Conservation (phyloP, 108 stramenopile species). For the Phaeodactylum tricornutum region DNA sequence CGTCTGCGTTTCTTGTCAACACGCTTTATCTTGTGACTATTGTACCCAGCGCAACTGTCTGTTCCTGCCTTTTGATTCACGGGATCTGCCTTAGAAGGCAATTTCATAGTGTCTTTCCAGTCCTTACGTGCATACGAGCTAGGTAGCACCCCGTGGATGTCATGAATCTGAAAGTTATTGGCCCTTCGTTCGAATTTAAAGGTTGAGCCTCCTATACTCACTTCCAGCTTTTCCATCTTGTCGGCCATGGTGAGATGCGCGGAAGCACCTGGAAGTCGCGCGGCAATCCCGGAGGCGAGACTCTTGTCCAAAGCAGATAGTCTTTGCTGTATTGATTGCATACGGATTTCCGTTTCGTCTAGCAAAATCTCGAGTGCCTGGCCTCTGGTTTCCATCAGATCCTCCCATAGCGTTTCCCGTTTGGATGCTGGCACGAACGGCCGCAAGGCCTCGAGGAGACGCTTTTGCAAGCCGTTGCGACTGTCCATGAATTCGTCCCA, state of each 20-base stretch:
- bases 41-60: too few relatives aligned
- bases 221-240: constrained; percentile 49
- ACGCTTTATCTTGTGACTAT: too few relatives aligned
- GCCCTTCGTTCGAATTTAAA: constrained; percentile 34
- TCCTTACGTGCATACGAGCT: constrained; percentile 6
- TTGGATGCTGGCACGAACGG: too few relatives aligned
- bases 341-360: constrained; percentile 18
- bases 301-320: too few relatives aligned
- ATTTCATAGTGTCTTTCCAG: constrained; percentile 26
- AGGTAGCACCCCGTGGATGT: constrained; percentile 44
- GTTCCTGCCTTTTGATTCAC: constrained; percentile 1
- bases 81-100: neutral
- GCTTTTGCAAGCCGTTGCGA: too few relatives aligned
- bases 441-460: too few relatives aligned
- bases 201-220: constrained; percentile 5
- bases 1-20: constrained; percentile 8
- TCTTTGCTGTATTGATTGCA: too few relatives aligned
- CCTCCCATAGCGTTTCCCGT: too few relatives aligned
- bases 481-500: constrained; percentile 76
- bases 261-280: too few relatives aligned
- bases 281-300: too few relatives aligned
- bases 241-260: constrained; percentile 24
- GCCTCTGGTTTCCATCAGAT: constrained; percentile 4
- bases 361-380: constrained; percentile 20
- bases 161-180: constrained; percentile 28